Evolutionary conservation across 2,329 filamentous ascomycete genomes (phyloP).

Genomic region (Calonectria ilicicola): DNA sequence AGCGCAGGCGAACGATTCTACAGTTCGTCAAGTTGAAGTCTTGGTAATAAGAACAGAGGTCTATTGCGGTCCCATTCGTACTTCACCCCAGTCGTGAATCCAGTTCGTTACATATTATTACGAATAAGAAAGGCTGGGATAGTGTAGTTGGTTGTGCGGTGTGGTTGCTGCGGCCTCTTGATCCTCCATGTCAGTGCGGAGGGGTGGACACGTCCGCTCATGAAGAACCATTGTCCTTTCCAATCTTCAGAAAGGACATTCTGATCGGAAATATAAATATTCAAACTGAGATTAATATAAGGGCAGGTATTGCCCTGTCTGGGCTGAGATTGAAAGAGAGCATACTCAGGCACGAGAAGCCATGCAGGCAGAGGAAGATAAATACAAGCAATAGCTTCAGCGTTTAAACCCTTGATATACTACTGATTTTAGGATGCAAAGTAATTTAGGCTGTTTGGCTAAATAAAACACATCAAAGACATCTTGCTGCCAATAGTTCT

Average conservation of each 20-base stretch:
- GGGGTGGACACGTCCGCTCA: no score
- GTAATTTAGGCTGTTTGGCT: not conserved
- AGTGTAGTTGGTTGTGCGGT: not conserved
- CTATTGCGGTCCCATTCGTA: no score
- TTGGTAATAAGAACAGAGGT: no score
- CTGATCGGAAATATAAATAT: not conserved
- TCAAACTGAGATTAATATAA: conserved; percentile 12
- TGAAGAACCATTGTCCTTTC: not conserved
- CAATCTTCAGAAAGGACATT: not conserved
- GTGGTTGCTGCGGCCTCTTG: not conserved
- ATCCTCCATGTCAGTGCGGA: not conserved
- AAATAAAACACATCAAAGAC: not conserved
- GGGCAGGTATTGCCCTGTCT: no score
- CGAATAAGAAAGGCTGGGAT: not conserved
- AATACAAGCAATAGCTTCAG: not conserved
- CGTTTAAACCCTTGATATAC: not conserved
- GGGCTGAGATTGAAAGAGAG: not conserved
- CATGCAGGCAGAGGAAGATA: not conserved
- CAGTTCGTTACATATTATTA: no score
- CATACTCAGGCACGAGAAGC: not conserved
- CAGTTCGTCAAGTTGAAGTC: no score
- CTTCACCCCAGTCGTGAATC: no score
- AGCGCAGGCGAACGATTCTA: no score
- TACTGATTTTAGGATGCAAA: not conserved
- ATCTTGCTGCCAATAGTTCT: not conserved